Evolutionary conservation across 768 basidiomycete species (phyloP).

Genomic region (Pulveroboletus sp.): DNA sequence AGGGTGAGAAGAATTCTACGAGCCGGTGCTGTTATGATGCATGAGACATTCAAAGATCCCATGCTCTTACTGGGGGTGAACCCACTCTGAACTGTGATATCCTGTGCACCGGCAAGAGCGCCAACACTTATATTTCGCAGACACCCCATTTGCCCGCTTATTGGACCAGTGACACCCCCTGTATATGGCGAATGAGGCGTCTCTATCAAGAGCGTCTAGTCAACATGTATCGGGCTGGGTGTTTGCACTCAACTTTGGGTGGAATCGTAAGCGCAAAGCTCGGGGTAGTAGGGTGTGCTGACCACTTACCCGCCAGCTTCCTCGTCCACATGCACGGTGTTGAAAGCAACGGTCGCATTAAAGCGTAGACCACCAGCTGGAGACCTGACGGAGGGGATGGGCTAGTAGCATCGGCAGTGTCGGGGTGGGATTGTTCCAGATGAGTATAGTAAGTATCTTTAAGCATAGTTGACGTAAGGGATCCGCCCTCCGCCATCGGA

Average conservation of each 20-base stretch:
- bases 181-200: conserved; percentile 31
- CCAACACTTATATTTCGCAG: no score
- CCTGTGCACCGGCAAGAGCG: no score
- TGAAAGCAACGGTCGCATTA: conserved; percentile 47
- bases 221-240: neutral
- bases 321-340: conserved; percentile 40
- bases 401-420: no score
- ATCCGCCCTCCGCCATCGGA: no score
- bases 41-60: neutral
- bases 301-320: conserved; percentile 37
- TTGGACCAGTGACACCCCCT: no score
- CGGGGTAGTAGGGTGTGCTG: conserved; percentile 50
- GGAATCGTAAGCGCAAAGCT: conserved; percentile 55
- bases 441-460: no score
- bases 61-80: neutral
- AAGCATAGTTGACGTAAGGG: no score
- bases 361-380: conserved; percentile 12
- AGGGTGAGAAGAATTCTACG: conserved; percentile 48
- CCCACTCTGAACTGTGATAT: no score
- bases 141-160: no score
- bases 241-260: no score
- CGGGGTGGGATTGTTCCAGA: no score
- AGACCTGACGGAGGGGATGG: no score
- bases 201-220: conserved; percentile 32
- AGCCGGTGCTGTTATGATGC: conserved; percentile 28